Evolutionary conservation across 2,329 filamentous ascomycete genomes (phyloP), one percentile per base, ranked within the genome.

Genomic region (Aurifilum marmelostoma): DNA sequence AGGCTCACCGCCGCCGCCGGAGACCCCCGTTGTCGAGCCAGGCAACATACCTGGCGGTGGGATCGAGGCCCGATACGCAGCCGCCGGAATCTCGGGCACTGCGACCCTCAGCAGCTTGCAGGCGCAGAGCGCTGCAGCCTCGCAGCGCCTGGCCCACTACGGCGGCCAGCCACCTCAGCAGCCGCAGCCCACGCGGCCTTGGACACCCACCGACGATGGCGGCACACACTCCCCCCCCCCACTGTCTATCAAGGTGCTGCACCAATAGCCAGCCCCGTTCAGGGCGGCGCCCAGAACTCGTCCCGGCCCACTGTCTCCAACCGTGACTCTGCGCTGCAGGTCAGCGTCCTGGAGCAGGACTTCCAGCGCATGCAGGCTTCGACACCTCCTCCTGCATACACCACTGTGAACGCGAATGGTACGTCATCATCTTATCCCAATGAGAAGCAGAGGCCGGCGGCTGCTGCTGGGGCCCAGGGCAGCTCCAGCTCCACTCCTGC

Each of bases 381-480:
- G 29, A 94, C 93, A 66, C 94, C 95, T 18, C 96, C 96, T 27
- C 96, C 96, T n/a, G 95, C 96, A 7, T 99, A 99, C 79, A 96
- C 93, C 12, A 96, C 91, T 75, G 88, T 97, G 60, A 88, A 84
- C 68, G 80, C 83, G 0, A 80, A 79, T 54, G 79, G 80, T 37
- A 75, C 83, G 78, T 75, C 89, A 37, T 75, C 83, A 78, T 75
- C 89, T 80, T 96, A 94, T 79, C 91, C 93, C 0, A 89, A 88
- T 72, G 94, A 97, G 76, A 97, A 97, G 77, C 88, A 88, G 75
- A 83, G 85, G 70, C 82, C 37, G 5, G 37, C 37, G 37, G 34
- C 85, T 70, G 74, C 78, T 73, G 65, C 63, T 60, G 60, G 34
- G 27, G n/a, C 39, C 16, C 70, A 75, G 67, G 66, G 70, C 39